These are phyloP conservation scores for Neonectria magnoliae DNA, from an alignment of 2,329 filamentous ascomycete species.

Conservation along the genomic window DNA sequence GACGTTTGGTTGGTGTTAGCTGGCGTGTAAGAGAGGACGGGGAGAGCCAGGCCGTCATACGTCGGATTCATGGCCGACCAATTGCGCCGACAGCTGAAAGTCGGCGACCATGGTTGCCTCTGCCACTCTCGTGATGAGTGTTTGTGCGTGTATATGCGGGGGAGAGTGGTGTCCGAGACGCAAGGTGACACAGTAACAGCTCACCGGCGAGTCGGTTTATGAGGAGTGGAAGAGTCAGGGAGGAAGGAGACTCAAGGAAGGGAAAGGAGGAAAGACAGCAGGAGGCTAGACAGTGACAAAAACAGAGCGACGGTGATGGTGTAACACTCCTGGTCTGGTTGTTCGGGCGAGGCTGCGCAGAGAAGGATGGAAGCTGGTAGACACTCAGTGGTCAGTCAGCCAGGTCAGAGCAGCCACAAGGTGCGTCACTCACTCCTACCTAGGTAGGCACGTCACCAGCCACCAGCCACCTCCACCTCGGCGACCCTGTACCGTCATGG, in stretches of 20 bases:
- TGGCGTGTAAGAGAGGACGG: neutral
- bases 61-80: slow-evolving; percentile 92
- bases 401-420: slow-evolving; percentile 41
- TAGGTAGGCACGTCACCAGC: slow-evolving; percentile 23
- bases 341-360: slow-evolving; percentile 8
- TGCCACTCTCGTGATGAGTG: slow-evolving; percentile 48
- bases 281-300: neutral
- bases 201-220: neutral
- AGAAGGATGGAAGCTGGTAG: slow-evolving; percentile 46
- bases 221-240: neutral
- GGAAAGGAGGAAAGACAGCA: neutral
- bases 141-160: slow-evolving; percentile 12
- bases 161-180: slow-evolving; percentile 3
- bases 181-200: slow-evolving; percentile 2
- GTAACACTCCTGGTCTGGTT: neutral
- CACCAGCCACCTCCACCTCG: slow-evolving; percentile 33
- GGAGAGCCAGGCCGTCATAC: slow-evolving; percentile 61
- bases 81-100: slow-evolving; percentile 92
- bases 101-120: slow-evolving; percentile 64
- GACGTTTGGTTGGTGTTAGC: slow-evolving; percentile 30
- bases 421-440: slow-evolving; percentile 35
- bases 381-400: slow-evolving; percentile 11
- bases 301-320: neutral
- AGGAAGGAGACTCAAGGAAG: neutral
- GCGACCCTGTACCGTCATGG: neutral